Evolutionary conservation across 495 filamentous ascomycete genomes (phyloP).

Genomic region (Lindgomyces ingoldianus): DNA sequence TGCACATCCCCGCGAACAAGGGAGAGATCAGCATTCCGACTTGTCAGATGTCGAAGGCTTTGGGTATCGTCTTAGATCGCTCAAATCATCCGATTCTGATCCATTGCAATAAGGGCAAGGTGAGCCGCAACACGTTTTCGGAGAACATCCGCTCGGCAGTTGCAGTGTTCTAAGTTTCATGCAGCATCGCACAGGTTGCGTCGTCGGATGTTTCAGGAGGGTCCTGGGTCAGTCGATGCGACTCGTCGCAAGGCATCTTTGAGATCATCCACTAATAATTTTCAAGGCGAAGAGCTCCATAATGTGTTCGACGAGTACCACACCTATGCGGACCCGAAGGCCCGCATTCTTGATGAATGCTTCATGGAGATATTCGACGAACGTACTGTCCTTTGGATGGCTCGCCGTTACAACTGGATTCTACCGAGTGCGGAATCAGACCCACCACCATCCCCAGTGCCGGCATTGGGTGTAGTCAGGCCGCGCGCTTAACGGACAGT

Average conservation of each 20-base stretch:
- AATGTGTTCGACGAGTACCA: conserved; percentile 59
- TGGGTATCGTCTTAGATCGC: conserved; percentile 64
- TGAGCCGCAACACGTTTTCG: conserved; percentile 44
- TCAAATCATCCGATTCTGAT: conserved; percentile 74
- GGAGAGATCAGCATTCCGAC: conserved; percentile 57
- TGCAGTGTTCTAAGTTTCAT: conserved; percentile 9
- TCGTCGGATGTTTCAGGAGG: conserved; percentile 68
- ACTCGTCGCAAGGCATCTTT: neutral
- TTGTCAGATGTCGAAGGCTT: conserved; percentile 62
- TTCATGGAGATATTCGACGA: conserved; percentile 56
- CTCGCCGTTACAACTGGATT: conserved; percentile 25
- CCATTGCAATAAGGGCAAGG: conserved; percentile 88
- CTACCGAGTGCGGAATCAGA: neutral
- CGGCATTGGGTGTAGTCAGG: neutral
- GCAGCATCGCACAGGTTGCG: conserved; percentile 81
- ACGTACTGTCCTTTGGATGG: conserved; percentile 28
- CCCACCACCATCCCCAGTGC: neutral
- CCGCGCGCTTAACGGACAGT: neutral
- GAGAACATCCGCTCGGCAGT: neutral
- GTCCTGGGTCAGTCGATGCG: conserved; percentile 19
- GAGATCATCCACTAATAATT: neutral
- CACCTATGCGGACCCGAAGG: conserved; percentile 65
- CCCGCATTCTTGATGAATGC: conserved; percentile 53
- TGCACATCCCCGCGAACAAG: conserved; percentile 77
- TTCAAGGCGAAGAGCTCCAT: neutral